Percentiles rank a stretch among this genome's conserved stretches.
Evolutionary conservation across 2,329 filamentous ascomycete genomes (phyloP).

Genomic region (Mycosphaerella arachidis): DNA sequence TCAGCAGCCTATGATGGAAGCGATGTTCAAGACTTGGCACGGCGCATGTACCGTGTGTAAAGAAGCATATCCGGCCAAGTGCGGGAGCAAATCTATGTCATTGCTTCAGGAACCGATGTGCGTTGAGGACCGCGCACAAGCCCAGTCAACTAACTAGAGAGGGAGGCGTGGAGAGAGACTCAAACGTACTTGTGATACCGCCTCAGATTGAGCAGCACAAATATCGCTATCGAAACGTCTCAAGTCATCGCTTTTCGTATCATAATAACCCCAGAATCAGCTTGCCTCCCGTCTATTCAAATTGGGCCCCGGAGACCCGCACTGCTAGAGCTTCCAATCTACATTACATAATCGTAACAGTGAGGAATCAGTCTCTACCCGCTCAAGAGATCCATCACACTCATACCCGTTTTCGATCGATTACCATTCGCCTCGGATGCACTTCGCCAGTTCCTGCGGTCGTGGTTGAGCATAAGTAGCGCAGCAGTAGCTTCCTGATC

Average conservation of each 20-base stretch:
- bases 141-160: too few relatives aligned
- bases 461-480: conserved; percentile 79
- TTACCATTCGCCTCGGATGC: conserved; percentile 13
- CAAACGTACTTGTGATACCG: background rate
- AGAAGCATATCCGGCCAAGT: too few relatives aligned
- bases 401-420: conserved; percentile 35
- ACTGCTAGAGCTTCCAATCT: background rate
- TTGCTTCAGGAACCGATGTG: too few relatives aligned
- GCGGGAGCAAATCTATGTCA: too few relatives aligned
- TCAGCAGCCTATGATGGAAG: too few relatives aligned
- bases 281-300: background rate
- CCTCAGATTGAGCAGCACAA: background rate
- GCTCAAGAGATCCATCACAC: conserved; percentile 44
- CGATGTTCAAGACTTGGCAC: too few relatives aligned
- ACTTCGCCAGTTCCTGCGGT: conserved; percentile 54
- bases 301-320: background rate
- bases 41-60: too few relatives aligned
- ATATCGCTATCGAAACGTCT: background rate
- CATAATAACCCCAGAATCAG: background rate
- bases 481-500: conserved; percentile 78
- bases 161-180: too few relatives aligned
- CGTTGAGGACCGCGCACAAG: too few relatives aligned
- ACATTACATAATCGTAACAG: background rate
- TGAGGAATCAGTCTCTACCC: conserved; percentile 16
- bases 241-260: background rate